phyloP scores from a whole-genome alignment of 495 filamentous ascomycete species.

The Penicillium diatomitis region DNA sequence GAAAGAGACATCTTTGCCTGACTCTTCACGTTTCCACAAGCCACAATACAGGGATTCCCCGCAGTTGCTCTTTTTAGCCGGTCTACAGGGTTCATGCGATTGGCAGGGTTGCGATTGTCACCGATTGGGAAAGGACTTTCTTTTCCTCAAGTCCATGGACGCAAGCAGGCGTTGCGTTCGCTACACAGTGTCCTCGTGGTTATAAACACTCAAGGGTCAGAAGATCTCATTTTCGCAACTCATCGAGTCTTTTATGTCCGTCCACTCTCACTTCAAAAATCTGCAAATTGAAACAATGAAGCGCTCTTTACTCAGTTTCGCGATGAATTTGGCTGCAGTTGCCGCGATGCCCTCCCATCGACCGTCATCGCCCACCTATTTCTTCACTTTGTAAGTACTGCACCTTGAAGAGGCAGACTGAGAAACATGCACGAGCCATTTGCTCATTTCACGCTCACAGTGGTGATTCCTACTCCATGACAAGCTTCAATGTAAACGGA shows the following conservation, averaged over 20 bases:
- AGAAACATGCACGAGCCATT: neutral
- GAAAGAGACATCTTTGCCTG: too few relatives aligned
- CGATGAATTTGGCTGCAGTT: slow-evolving; percentile 10
- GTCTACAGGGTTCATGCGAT: neutral
- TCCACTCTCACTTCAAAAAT: neutral
- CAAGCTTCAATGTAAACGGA: slow-evolving; percentile 54
- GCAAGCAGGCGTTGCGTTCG: neutral
- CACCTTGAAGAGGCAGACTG: neutral
- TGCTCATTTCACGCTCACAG: slow-evolving; percentile 2
- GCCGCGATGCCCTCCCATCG: slow-evolving; percentile 12
- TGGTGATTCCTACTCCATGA: slow-evolving; percentile 54
- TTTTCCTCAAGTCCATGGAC: neutral
- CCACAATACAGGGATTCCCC: neutral
- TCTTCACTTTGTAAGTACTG: slow-evolving; percentile 28
- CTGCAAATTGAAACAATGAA: neutral
- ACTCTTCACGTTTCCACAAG: neutral
- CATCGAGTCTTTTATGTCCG: neutral
- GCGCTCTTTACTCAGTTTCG: neutral
- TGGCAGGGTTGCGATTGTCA: neutral
- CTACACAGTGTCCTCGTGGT: neutral
- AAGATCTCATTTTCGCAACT: neutral
- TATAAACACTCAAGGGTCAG: too few relatives aligned
- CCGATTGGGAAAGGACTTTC: neutral
- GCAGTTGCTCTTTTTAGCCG: neutral
- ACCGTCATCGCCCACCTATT: slow-evolving; percentile 14